Conservation (phyloP, 1,139 yeast genomes). For the Geotrichum klebahnii region DNA sequence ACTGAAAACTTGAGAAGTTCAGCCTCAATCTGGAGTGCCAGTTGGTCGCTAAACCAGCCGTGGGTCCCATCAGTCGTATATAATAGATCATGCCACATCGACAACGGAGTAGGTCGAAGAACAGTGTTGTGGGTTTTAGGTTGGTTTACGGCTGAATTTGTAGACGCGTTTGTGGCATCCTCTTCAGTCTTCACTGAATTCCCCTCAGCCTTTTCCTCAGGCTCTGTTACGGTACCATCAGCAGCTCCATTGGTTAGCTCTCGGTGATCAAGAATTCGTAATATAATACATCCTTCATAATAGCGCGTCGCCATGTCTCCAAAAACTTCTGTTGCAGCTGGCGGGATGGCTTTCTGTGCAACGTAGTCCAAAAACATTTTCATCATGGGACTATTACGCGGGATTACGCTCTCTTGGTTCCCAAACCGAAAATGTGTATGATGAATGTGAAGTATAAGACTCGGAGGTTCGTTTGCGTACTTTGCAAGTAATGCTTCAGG, state of each 20-base stretch:
- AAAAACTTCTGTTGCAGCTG: constrained; percentile 81
- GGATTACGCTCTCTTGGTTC: constrained; percentile 71
- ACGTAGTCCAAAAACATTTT: constrained; percentile 70
- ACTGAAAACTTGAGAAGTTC: constrained; percentile 75
- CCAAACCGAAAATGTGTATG: constrained; percentile 84
- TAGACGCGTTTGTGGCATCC: background rate
- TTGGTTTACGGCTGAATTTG: constrained; percentile 29
- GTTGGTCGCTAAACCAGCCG: constrained; percentile 67
- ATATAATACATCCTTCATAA: constrained; percentile 83
- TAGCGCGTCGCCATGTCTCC: constrained; percentile 78
- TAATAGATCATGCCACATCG: constrained; percentile 79
- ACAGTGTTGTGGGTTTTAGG: constrained; percentile 75
- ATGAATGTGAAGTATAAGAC: constrained; percentile 82
- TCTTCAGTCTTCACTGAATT: constrained; percentile 8
- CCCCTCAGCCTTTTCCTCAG: constrained; percentile 3
- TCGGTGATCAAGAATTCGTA: constrained; percentile 78
- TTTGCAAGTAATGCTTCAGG: constrained; percentile 71
- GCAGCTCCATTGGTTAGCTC: constrained; percentile 27
- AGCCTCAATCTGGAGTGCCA: constrained; percentile 74
- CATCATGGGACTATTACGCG: constrained; percentile 74
- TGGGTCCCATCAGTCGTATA: constrained; percentile 74
- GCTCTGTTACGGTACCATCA: constrained; percentile 6
- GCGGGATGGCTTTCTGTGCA: constrained; percentile 77
- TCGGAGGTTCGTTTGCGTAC: constrained; percentile 73
- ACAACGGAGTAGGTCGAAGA: constrained; percentile 72